Base-by-base conservation (phyloP, 345 rosid species). In the Populus nigra region DNA sequence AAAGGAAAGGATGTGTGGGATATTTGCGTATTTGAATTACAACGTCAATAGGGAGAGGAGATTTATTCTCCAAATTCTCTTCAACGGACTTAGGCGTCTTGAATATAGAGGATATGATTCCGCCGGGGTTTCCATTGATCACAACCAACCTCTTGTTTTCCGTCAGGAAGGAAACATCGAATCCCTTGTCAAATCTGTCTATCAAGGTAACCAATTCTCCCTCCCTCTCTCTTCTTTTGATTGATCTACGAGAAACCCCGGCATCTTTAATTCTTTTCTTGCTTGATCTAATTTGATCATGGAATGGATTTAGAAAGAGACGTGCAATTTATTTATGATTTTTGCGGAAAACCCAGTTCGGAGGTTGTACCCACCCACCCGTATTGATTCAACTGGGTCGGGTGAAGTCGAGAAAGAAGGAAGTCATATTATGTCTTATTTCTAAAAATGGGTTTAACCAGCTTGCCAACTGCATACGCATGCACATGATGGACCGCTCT, bases 91-190 rank as follows among this genome's bases (percentile, higher is more conserved):
- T 62, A 87, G 98, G 76, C 98, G 99, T 65, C 93, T 96, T 71
- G 99, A 96, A 86, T 93, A 93, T 90, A 84, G 98, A 9, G 97
- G 99, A 62, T 96, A 96, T 77, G 99, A 96, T 80, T 96, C 98
- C 16, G 91, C 99, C 13, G 98, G 99, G 5, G 87, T 96, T 80
- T 87, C 96, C 81, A 90, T 96, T 76, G 99, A 96, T 80, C 22
- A 15, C 17, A 15, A 25, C 65, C 57, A 25, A 53, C 92, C 91
- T 8, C 93, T 92, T 55, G 96, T 93, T 38, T 95, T 93, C 79
- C 98, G 97, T 27, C 92, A 92, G 77, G 98, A 85, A 25, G 99
- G 99, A 9, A 95, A 93, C 89, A 95, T 93, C 74, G 99, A 95
- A 74, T 93, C 98, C 67, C 99, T 95, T 57, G 99, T 95, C 83